phyloP scores from a whole-genome alignment of 176 grass and related monocot species.

The Ananas comosus region DNA sequence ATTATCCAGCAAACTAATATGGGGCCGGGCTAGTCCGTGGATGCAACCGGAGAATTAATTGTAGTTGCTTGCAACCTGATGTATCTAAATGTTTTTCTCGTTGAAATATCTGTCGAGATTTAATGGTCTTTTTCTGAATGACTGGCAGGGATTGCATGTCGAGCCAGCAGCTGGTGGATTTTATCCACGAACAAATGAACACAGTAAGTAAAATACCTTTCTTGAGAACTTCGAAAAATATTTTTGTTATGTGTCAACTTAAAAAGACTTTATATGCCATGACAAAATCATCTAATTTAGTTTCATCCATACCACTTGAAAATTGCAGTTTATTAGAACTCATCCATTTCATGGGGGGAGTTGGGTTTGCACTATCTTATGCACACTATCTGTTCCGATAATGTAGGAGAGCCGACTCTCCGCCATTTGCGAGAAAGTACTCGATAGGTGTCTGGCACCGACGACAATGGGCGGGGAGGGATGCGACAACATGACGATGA shows the following conservation, averaged over 20 bases:
- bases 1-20: no score
- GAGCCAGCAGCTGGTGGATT: conserved; percentile 92
- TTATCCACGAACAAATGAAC: conserved; percentile 74
- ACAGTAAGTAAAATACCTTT: conserved; percentile 29
- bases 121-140: conserved; percentile 20
- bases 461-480: conserved; percentile 58
- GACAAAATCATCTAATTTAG: background rate
- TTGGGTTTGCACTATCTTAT: background rate
- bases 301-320: background rate
- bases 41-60: no score
- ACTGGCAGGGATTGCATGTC: conserved; percentile 84
- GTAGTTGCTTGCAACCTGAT: no score
- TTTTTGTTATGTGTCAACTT: background rate
- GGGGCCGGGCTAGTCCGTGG: no score
- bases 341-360: background rate
- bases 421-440: conserved; percentile 68
- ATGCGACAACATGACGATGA: conserved; percentile 98
- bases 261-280: no score
- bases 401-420: conserved; percentile 71
- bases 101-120: background rate
- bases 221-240: background rate
- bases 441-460: conserved; percentile 80
- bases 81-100: background rate
- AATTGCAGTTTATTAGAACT: background rate
- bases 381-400: conserved; percentile 3